Percentiles rank a stretch among this genome's conserved stretches.
These are phyloP conservation scores for Cryptococcus sp. DNA, from an alignment of 1,284 basidiomycete species.

Conservation along the genomic window DNA sequence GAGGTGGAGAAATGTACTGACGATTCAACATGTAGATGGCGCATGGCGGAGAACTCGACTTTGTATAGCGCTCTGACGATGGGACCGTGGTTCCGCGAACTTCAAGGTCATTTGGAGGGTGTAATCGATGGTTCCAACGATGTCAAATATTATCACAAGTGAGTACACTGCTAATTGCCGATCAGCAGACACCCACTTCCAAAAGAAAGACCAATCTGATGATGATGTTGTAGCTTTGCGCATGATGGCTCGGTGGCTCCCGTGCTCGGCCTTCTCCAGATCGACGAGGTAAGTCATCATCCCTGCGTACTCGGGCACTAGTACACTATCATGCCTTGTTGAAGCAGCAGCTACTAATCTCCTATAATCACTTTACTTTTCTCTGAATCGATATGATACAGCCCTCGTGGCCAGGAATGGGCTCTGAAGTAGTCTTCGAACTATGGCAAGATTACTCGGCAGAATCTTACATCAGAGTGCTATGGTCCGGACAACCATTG, in stretches of 20 bases:
- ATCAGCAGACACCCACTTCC: not conserved
- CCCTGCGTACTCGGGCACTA: too few species aligned
- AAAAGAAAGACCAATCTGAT: too few species aligned
- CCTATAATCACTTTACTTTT: not conserved
- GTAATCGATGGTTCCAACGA: slow-evolving; percentile 16
- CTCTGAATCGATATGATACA: slow-evolving; percentile 1
- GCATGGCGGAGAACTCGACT: slow-evolving; percentile 27
- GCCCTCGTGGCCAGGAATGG: slow-evolving; percentile 47
- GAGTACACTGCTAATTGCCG: slow-evolving; percentile 4
- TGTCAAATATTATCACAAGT: slow-evolving; percentile 44
- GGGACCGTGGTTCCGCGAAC: slow-evolving; percentile 39
- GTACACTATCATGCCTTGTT: too few species aligned
- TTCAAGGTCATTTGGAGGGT: slow-evolving; percentile 29
- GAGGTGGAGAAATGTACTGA: not conserved
- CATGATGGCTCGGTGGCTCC: slow-evolving; percentile 45
- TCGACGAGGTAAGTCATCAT: slow-evolving; percentile 21
- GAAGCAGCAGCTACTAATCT: too few species aligned
- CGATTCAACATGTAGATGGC: slow-evolving; percentile 14
- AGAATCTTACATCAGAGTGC: slow-evolving; percentile 25
- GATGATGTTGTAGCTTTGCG: slow-evolving; percentile 35
- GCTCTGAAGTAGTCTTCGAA: slow-evolving; percentile 46
- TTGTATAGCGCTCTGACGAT: slow-evolving; percentile 34
- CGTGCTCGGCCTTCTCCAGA: slow-evolving; percentile 40
- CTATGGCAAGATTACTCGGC: slow-evolving; percentile 24
- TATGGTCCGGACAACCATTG: slow-evolving; percentile 35